phyloP scores from a whole-genome alignment of 371 early-diverging fungal species.

The Choanephora cucurbitarum region DNA sequence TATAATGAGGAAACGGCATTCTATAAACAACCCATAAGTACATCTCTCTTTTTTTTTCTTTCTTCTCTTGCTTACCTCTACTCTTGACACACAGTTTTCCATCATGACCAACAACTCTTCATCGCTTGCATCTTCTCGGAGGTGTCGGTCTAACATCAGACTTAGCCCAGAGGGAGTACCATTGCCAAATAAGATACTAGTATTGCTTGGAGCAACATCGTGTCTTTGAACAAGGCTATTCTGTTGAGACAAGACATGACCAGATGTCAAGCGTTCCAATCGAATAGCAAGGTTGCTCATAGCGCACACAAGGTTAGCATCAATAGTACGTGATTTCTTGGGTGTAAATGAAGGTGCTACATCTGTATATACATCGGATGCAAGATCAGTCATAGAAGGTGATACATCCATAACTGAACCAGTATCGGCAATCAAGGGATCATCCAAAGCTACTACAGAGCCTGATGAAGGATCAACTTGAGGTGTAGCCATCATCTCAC shows the following conservation, averaged over 20 bases:
- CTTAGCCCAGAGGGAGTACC: constrained; percentile 26
- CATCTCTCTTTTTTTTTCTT: not conserved
- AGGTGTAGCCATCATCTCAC: constrained; percentile 23
- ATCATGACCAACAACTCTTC: constrained; percentile 58
- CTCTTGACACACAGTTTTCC: constrained; percentile 61
- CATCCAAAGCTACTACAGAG: not conserved
- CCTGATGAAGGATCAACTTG: not conserved
- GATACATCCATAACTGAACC: not conserved
- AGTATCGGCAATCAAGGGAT: not conserved
- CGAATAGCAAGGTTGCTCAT: constrained; percentile 44
- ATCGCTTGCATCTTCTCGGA: constrained; percentile 59
- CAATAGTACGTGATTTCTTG: constrained; percentile 28
- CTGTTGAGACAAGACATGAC: constrained; percentile 25
- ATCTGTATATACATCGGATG: not conserved
- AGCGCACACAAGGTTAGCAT: constrained; percentile 37
- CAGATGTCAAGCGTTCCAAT: constrained; percentile 46
- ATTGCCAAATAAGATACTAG: constrained; percentile 28
- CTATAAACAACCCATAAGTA: constrained; percentile 21
- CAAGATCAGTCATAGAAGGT: not conserved
- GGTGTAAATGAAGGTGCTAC: not conserved
- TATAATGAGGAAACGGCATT: constrained; percentile 63
- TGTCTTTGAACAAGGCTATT: constrained; percentile 10
- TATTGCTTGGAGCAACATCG: constrained; percentile 3
- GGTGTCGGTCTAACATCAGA: constrained; percentile 39
- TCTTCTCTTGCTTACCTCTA: constrained; percentile 43